Base-by-base conservation (phyloP, 805 yeast species). In the Saturnispora halmiae region DNA sequence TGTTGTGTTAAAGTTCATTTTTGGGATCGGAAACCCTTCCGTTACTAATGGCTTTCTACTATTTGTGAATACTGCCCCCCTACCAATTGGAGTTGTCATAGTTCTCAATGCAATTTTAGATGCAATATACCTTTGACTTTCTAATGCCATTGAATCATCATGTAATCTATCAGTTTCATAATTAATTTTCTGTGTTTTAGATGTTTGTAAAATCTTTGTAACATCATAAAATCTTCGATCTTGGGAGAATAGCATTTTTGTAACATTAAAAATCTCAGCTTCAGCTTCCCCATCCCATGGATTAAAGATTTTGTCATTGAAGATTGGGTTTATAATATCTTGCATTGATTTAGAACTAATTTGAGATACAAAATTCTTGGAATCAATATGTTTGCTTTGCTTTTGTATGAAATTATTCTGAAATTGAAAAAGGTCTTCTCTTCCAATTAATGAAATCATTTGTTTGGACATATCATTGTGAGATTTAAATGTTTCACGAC, bases 171-270 rank as follows among this genome's bases (percentile, higher is more conserved):
- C 63, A 3, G 62, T 55, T 16, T 58, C 55, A 40, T 67, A 59
- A 2, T 65, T 56, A 1, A 70, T 76, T 0, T 71, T 61, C 51
- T 83, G 94, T 7, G 73, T 67, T 44, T 72, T 72, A 1, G 86
- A 78, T 4, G 83, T 77, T 53, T 82, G 88, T 27, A 90, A 57
- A 14, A 87, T 58, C 25, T 75, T 72, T 0, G 88, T 73, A 10
- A 82, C 79, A 51, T 88, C 95, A 50, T 73, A 76, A 53, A 81
- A 82, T 35, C 96, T 64, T 34, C 94, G 63, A 56, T 90, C 97
- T 32, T 73, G 70, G 13, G 79, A 75, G 54, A 86, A 90, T 0
- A 88, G 77, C 10, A 82, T 59, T 46, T 73, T 75, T 1, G 90
- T 77, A n/a, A 82, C 70, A 25, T 72, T 72, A 34, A 79, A 70